phyloP scores from a whole-genome alignment of 441 rosid genomes.

The Populus hybrid region DNA sequence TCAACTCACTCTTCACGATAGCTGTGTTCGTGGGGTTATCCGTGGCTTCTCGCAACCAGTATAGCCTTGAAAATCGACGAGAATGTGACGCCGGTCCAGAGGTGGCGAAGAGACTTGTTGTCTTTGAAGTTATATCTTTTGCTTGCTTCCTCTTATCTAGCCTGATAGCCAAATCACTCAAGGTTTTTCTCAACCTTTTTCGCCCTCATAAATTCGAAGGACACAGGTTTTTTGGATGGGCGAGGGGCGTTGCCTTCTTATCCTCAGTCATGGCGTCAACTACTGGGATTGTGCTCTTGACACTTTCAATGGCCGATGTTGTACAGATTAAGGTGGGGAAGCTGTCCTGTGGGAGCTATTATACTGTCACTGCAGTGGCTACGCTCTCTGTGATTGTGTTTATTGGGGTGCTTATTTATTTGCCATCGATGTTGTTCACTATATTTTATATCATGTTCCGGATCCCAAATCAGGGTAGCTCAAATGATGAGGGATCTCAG shows the following conservation, averaged over 20 bases:
- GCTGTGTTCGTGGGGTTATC: conserved; percentile 28
- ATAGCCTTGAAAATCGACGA: conserved; percentile 11
- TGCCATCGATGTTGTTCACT: conserved; percentile 1
- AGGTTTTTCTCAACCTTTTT: conserved; percentile 10
- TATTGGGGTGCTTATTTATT: conserved; percentile 5
- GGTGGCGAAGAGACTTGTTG: conserved; percentile 2
- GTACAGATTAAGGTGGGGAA: conserved; percentile 22
- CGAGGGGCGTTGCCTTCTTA: neutral
- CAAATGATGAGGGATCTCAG: neutral
- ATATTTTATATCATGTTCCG: neutral
- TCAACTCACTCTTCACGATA: conserved; percentile 25
- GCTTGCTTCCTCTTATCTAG: conserved; percentile 25
- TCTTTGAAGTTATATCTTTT: conserved; percentile 23
- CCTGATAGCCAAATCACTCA: conserved; percentile 22
- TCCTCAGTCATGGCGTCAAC: conserved; percentile 1
- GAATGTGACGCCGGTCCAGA: conserved; percentile 8
- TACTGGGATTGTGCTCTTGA: conserved; percentile 12
- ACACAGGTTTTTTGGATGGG: too few relatives aligned
- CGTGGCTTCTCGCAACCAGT: conserved; percentile 5
- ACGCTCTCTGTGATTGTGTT: conserved; percentile 5
- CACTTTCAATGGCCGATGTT: conserved; percentile 25
- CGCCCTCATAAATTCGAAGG: neutral
- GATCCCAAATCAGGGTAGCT: neutral
- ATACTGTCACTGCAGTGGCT: neutral
- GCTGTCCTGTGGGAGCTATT: conserved; percentile 14